Percentiles rank a stretch among this genome's conserved stretches.
Conservation (phyloP, 225 moss, liverwort and hornwort genomes). For the Ulota crispa region DNA sequence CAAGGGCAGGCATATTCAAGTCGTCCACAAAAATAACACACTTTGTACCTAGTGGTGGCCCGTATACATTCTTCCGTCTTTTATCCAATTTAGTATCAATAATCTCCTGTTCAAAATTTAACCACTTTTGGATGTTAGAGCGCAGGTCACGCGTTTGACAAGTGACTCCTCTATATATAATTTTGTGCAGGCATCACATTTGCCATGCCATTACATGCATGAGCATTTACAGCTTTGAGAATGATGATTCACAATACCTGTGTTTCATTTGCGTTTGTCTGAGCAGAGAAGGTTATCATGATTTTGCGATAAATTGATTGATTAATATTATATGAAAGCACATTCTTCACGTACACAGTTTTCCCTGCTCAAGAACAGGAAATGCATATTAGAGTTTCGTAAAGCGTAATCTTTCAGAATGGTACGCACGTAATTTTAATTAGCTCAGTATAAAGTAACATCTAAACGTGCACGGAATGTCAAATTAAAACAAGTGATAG, state of each 20-base stretch:
- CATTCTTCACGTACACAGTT: constrained; percentile 64
- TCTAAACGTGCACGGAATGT: not conserved
- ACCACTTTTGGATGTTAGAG: not conserved
- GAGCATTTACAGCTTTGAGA: not conserved
- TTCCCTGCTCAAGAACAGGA: constrained; percentile 43
- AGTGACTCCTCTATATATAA: not conserved
- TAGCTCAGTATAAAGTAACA: not conserved
- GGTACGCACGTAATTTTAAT: not conserved
- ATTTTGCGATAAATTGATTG: constrained; percentile 60
- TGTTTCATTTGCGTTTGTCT: constrained; percentile 71
- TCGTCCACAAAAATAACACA: constrained; percentile 78
- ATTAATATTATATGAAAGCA: constrained; percentile 56
- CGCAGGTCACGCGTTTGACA: not conserved
- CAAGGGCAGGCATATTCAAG: constrained; percentile 73
- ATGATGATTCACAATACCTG: constrained; percentile 36
- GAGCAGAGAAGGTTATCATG: constrained; percentile 75
- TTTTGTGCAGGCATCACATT: not conserved
- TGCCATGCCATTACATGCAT: not conserved
- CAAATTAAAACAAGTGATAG: not conserved
- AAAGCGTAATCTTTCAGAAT: not conserved
- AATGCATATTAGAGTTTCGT: not conserved
- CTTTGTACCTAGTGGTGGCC: constrained; percentile 62
- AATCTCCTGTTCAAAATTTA: constrained; percentile 45
- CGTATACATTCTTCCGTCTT: constrained; percentile 69
- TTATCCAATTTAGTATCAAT: constrained; percentile 72